Evolutionary conservation across 2,329 filamentous ascomycete species (phyloP), one percentile per base, ranked within the genome.

Genomic region (Pseudophaeomoniella oleicola): DNA sequence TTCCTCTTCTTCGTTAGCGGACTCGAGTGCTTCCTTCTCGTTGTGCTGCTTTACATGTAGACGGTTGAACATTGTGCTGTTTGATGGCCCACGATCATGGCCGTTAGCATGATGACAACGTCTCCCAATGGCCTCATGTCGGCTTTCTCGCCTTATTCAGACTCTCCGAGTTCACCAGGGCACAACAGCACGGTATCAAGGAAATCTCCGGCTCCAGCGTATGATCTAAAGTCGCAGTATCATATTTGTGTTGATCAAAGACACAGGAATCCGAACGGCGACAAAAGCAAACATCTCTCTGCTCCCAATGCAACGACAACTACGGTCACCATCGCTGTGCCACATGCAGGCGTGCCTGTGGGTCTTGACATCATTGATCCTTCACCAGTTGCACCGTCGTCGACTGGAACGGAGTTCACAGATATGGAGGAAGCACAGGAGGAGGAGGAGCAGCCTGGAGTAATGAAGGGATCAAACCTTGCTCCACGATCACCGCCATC

Each of bases 371-470:
- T 78, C 45, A 78, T 86, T 37, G 82, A 84, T 30, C 83, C 83
- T 6, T 88, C 83, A 13, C 83, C 84, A 5, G 82, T 88, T 16
- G 86, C 50, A 16, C 50, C 51, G 10, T 54, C 85, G 35, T 90
- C 84, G 29, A 87, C 82, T 53, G 81, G 82, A 40, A 90, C 84
- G 16, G 81, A 80, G 49, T 78, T 72, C 29, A 88, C 84, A 9
- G 84, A 90, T 53, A 86, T 90, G 37, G 84, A 90, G 43, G 83
- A 88, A 44, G 81, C 86, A 44, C 69, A 70, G 30, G 78, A 83
- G 43, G 78, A 77, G 46, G 22, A 27, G n/a, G 22, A 27, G 22
- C 22, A 9, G n/a, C 9, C 22, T 27, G 9, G 9, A n/a, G 22
- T n/a, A 9, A 6, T n/a, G n/a, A 27, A 9, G n/a, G 9, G 22